A percentile compares a stretch with the other conserved stretches of the same genome.
These are phyloP conservation scores for Volvox africanus DNA, from an alignment of 139 green algal species.

Conservation along the genomic window DNA sequence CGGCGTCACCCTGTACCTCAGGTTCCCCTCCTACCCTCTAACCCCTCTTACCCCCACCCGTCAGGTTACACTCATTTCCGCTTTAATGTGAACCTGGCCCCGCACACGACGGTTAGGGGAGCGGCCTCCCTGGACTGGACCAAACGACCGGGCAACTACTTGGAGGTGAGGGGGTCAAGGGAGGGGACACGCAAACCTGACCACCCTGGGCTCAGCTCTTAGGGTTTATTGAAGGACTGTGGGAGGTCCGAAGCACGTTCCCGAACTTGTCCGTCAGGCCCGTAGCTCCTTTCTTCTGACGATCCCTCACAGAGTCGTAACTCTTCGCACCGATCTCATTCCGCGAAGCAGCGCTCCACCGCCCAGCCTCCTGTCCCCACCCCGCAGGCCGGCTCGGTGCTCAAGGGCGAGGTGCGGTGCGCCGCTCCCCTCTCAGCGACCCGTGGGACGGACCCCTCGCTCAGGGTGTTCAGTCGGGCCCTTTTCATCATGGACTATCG, in stretches of 20 bases:
- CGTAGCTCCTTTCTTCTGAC: background rate
- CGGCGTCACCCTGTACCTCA: background rate
- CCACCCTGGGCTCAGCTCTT: too few relatives aligned
- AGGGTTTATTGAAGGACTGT: too few relatives aligned
- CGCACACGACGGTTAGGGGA: constrained; percentile 61
- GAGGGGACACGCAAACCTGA: background rate
- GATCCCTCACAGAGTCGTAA: background rate
- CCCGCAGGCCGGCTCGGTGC: constrained; percentile 40
- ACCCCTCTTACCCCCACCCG: background rate
- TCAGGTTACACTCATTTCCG: constrained; percentile 27
- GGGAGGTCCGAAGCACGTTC: too few relatives aligned
- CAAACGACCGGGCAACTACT: constrained; percentile 70
- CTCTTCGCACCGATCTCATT: too few relatives aligned
- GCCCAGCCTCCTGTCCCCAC: background rate
- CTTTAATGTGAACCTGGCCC: constrained; percentile 37
- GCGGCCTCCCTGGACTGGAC: constrained; percentile 74
- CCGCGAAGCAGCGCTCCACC: too few relatives aligned
- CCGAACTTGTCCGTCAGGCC: background rate
- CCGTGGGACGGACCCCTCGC: constrained; percentile 5
- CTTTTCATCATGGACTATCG: constrained; percentile 78
- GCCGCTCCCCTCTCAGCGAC: constrained; percentile 54
- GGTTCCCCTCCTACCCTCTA: background rate
- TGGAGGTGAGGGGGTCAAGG: constrained; percentile 42
- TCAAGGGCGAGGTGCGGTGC: constrained; percentile 63
- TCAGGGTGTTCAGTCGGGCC: constrained; percentile 49